phyloP scores from a whole-genome alignment of 1,139 yeast genomes.

The Saccharomyces hybrid region DNA sequence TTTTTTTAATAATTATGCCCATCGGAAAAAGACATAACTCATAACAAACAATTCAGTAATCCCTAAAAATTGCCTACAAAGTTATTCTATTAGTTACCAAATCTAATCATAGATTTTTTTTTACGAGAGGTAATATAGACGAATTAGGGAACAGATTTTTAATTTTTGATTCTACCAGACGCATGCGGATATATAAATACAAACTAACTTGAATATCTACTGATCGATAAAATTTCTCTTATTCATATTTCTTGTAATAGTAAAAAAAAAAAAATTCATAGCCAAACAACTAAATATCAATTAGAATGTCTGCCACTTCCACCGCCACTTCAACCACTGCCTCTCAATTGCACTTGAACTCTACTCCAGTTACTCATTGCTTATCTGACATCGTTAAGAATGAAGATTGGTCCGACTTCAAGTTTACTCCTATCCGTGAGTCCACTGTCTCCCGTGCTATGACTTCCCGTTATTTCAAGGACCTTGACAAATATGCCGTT shows the following conservation, averaged over 20 bases:
- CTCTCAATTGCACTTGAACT: constrained; percentile 22
- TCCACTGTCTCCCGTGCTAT: constrained; percentile 75
- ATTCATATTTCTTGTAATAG: not conserved
- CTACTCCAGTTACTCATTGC: constrained; percentile 33
- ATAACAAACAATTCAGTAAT: not conserved
- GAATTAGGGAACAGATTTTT: not conserved
- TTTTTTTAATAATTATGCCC: not conserved
- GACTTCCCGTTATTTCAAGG: constrained; percentile 70
- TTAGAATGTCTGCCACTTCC: not conserved
- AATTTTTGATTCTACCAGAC: not conserved
- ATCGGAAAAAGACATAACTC: not conserved
- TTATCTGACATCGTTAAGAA: constrained; percentile 33
- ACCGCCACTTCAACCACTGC: constrained; percentile 10
- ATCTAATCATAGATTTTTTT: not conserved
- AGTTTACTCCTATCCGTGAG: constrained; percentile 68
- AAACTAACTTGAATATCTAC: not conserved
- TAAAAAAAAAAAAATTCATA: not conserved
- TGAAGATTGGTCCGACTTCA: constrained; percentile 58
- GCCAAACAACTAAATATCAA: not conserved
- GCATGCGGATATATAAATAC: not conserved
- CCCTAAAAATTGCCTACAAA: not conserved
- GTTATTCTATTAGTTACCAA: not conserved
- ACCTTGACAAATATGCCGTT: constrained; percentile 67
- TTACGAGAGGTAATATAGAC: not conserved
- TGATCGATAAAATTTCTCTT: not conserved